Conservation (phyloP, 2,329 filamentous ascomycete genomes). For the Paraconiothyrium brasiliense region DNA sequence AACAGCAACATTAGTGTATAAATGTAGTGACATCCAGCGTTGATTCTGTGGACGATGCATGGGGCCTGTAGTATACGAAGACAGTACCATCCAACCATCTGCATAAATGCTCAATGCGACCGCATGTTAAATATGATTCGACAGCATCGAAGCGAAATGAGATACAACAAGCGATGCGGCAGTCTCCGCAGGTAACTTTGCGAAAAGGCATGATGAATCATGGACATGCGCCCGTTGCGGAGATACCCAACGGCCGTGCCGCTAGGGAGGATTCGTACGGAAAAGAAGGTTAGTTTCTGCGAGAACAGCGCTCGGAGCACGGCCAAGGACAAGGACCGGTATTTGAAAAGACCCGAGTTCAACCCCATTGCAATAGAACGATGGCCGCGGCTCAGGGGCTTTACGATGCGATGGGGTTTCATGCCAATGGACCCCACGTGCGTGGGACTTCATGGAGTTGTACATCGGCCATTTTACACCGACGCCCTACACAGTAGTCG, state of each 20-base stretch:
- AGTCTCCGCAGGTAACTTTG: not conserved
- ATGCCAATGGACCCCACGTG: not conserved
- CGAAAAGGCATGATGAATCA: not conserved
- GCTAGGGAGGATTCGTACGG: not conserved
- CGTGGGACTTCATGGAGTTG: not conserved
- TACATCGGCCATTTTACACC: not conserved
- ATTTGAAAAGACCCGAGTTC: not conserved
- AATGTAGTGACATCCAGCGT: no score
- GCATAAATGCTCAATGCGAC: not conserved
- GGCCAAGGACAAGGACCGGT: not conserved
- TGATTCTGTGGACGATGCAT: not conserved
- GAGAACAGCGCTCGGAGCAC: not conserved
- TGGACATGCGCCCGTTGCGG: not conserved
- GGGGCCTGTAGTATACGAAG: not conserved
- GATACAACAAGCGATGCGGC: not conserved
- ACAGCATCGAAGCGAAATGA: not conserved
- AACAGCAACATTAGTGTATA: no score
- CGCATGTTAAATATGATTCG: not conserved
- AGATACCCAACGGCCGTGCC: not conserved
- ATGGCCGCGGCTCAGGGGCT: not conserved
- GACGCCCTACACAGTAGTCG: not conserved
- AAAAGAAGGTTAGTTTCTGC: not conserved
- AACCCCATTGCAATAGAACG: not conserved
- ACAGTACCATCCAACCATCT: not conserved
- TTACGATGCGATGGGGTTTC: not conserved